phyloP scores from a whole-genome alignment of 768 basidiomycete genomes.

The Leccinum sublutescens region DNA sequence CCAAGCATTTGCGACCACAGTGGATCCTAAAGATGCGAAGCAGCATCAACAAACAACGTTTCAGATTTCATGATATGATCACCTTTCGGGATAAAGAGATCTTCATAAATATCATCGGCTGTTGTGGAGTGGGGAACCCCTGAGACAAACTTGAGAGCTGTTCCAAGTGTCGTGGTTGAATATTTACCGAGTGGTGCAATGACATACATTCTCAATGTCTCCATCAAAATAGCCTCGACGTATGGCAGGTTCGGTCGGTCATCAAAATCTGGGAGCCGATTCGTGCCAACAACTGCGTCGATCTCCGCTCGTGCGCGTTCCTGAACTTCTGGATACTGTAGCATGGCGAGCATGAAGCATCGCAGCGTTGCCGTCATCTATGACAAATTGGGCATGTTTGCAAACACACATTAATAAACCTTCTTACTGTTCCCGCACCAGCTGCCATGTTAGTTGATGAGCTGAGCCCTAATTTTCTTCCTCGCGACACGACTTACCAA shows the following conservation, averaged over 20 bases:
- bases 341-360: slow-evolving; percentile 35
- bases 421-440: not conserved
- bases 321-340: slow-evolving; percentile 32
- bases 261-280: slow-evolving; percentile 27
- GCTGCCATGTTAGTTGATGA: not conserved
- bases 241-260: slow-evolving; percentile 29
- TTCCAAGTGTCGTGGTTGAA: slow-evolving; percentile 1
- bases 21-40: slow-evolving; percentile 12
- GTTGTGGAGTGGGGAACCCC: slow-evolving; percentile 21
- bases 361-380: slow-evolving; percentile 13
- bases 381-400: not conserved
- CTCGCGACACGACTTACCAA: slow-evolving; percentile 13
- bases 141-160: not conserved
- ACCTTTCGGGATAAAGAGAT: slow-evolving; percentile 27
- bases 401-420: not conserved
- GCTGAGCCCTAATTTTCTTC: not conserved
- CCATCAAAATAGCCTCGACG: slow-evolving; percentile 30
- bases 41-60: not conserved
- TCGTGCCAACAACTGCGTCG: slow-evolving; percentile 27
- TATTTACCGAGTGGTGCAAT: slow-evolving; percentile 26
- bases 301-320: slow-evolving; percentile 31
- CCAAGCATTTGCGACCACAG: slow-evolving; percentile 23
- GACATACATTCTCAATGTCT: slow-evolving; percentile 32
- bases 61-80: not conserved
- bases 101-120: slow-evolving; percentile 17